Base-by-base conservation (phyloP, 2,329 filamentous ascomycete species). In the Trichoderma guizhouense region DNA sequence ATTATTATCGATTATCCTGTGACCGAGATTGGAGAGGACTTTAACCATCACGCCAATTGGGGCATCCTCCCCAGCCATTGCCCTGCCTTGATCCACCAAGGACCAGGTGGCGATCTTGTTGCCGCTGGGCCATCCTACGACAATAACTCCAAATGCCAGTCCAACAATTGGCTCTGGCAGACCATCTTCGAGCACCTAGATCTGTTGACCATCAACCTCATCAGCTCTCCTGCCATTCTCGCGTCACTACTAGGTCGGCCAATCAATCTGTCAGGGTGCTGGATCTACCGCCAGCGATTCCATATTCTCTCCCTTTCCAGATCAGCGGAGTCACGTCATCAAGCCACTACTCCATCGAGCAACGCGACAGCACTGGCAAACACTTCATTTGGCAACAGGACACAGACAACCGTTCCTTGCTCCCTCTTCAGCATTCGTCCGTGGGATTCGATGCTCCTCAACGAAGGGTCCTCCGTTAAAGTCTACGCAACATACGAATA, bases 391-490 rank as follows among this genome's bases (percentile, higher is more conserved):
- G 9, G 24, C 11, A 36, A 30, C 24, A 21, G 26, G 7, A n/a
- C 36, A 36, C n/a, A 68, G 18, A 21, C n/a, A 24, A 62, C 75
- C 24, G 74, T 77, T 0, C 77, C 79, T 2, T 82, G 79, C 74
- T 78, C 78, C 12, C 80, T 93, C 0, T 86, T 93, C 58, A 84
- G 85, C 30, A 82, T 87, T n/a, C 85, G 87, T 1, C 86, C 87
- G 2, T 95, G 93, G 92, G 85, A 84, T 0, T 85, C 87, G 21
- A 76, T 94, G 0, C 82, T 87, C 2, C 87, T 94, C 74, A 95
- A 95, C 78, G 92, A 95, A 81, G 91, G 92, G 9, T 93, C 91
- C 0, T 93, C 89, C 5, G 86, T 92, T n/a, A 86, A 86, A 71
- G 91, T 89, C 7, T 95, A 93, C 81, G 86, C 87, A 61, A 90